Conservation (phyloP, 208 protist species). For the Wallacemonas sp. region DNA sequence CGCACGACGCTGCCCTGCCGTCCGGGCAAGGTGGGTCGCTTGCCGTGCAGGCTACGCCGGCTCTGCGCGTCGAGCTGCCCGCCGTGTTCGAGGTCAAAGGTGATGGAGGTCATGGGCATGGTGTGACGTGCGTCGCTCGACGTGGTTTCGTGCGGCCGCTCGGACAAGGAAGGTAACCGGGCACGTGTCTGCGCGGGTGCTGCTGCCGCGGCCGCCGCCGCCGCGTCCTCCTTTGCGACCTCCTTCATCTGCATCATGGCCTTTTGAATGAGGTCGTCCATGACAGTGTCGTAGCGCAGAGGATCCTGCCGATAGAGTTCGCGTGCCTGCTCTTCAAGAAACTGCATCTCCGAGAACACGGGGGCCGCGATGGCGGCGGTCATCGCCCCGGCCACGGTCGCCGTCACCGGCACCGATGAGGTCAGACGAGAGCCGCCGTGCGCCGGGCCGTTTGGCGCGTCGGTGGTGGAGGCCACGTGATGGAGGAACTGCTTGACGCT, state of each 20-base stretch:
- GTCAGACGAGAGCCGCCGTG: constrained; percentile 1
- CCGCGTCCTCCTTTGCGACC: constrained; percentile 8
- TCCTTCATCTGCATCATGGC: constrained; percentile 28
- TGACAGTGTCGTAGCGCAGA: constrained; percentile 77
- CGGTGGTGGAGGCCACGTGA: not conserved
- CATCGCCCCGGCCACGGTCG: constrained; percentile 23
- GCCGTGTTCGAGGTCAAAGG: constrained; percentile 4
- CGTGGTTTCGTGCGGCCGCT: not conserved
- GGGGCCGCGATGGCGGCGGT: constrained; percentile 26
- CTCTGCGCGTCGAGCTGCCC: not conserved
- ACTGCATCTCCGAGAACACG: constrained; percentile 46
- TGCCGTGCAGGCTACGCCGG: not conserved
- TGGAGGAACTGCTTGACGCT: constrained; percentile 11
- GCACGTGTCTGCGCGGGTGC: not conserved
- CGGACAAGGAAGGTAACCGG: not conserved
- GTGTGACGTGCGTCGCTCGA: not conserved
- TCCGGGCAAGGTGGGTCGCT: not conserved
- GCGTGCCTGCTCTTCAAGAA: constrained; percentile 64
- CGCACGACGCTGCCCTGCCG: not conserved
- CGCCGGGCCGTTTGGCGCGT: not conserved
- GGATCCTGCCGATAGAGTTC: constrained; percentile 82
- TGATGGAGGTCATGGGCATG: constrained; percentile 5
- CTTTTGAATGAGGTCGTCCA: constrained; percentile 66
- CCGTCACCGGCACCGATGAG: constrained; percentile 31
- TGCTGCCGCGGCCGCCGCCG: not conserved